phyloP scores from a whole-genome alignment of 1,284 basidiomycete genomes.

The Mycena sp. region DNA sequence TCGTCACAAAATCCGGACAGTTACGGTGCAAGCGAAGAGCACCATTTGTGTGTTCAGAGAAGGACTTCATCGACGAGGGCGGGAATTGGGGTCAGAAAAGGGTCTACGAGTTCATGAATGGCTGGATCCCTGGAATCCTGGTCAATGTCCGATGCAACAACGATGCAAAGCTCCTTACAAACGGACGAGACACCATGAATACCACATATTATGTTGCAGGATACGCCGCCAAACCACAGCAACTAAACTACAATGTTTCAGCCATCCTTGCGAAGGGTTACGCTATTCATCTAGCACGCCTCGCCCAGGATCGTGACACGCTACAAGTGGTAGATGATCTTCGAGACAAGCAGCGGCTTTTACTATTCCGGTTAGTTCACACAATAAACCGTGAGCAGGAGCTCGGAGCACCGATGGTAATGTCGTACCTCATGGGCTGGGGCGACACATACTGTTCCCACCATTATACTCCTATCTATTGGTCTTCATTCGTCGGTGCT shows the following conservation, averaged over 20 bases:
- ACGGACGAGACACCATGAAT: slow-evolving; percentile 38
- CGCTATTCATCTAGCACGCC: slow-evolving; percentile 35
- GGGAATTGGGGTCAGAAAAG: slow-evolving; percentile 32
- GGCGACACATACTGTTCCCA: slow-evolving; percentile 35
- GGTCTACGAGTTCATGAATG: slow-evolving; percentile 39
- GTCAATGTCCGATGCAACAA: slow-evolving; percentile 42
- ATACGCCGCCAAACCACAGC: slow-evolving; percentile 43
- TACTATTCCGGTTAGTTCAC: slow-evolving; percentile 39
- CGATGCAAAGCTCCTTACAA: slow-evolving; percentile 47
- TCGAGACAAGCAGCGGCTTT: slow-evolving; percentile 31
- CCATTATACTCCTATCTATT: slow-evolving; percentile 9
- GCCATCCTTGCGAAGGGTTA: slow-evolving; percentile 42
- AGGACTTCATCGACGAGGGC: slow-evolving; percentile 1
- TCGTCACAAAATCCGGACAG: neutral
- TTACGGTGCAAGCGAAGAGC: slow-evolving; percentile 14
- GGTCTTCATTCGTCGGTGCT: slow-evolving; percentile 27
- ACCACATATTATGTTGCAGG: slow-evolving; percentile 39
- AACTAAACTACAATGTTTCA: slow-evolving; percentile 37
- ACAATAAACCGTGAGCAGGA: slow-evolving; percentile 44
- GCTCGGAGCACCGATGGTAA: slow-evolving; percentile 41
- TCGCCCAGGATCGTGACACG: slow-evolving; percentile 11
- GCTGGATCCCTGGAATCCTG: slow-evolving; percentile 40
- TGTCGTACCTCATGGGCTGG: slow-evolving; percentile 47
- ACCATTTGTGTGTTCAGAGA: neutral
- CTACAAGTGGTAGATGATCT: slow-evolving; percentile 11